These are phyloP conservation scores for Scheffersomyces quercinus DNA, from an alignment of 1,139 yeast species.

Conservation along the genomic window DNA sequence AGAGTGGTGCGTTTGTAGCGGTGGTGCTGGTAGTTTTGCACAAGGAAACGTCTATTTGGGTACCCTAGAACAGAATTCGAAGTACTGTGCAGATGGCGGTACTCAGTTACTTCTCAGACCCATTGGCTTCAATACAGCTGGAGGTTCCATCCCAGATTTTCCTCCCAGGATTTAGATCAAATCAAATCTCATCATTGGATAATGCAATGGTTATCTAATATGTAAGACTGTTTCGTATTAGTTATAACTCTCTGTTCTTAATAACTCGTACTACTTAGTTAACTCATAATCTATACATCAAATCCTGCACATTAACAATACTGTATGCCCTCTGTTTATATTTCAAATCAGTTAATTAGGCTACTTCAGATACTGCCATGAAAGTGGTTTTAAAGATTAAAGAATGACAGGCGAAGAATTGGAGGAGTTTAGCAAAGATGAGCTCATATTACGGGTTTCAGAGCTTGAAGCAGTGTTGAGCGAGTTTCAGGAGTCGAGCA, in stretches of 20 bases:
- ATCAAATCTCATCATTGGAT: too few relatives aligned
- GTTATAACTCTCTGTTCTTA: too few relatives aligned
- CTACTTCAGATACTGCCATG: too few relatives aligned
- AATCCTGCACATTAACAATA: too few relatives aligned
- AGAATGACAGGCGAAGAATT: constrained; percentile 8
- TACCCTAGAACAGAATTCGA: not conserved
- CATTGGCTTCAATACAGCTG: not conserved
- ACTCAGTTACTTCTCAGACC: not conserved
- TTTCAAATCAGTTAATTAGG: too few relatives aligned
- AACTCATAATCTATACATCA: too few relatives aligned
- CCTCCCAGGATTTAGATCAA: not conserved
- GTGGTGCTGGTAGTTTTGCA: not conserved
- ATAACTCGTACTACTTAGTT: too few relatives aligned
- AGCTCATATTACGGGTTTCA: constrained; percentile 28
- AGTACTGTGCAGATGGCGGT: not conserved
- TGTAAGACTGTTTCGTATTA: too few relatives aligned
- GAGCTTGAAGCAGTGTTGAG: constrained; percentile 38
- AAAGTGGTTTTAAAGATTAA: too few relatives aligned
- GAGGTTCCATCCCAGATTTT: not conserved
- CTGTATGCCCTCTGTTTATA: too few relatives aligned
- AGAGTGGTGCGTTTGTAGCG: not conserved
- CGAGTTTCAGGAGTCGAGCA: constrained; percentile 47
- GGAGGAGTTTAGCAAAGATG: constrained; percentile 23
- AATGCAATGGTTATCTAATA: too few relatives aligned
- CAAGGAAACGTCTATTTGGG: not conserved